Evolutionary conservation across 192 early-diverging fungal species (phyloP), one percentile per base, ranked within the genome.

Genomic region (Coemansia sp.): DNA sequence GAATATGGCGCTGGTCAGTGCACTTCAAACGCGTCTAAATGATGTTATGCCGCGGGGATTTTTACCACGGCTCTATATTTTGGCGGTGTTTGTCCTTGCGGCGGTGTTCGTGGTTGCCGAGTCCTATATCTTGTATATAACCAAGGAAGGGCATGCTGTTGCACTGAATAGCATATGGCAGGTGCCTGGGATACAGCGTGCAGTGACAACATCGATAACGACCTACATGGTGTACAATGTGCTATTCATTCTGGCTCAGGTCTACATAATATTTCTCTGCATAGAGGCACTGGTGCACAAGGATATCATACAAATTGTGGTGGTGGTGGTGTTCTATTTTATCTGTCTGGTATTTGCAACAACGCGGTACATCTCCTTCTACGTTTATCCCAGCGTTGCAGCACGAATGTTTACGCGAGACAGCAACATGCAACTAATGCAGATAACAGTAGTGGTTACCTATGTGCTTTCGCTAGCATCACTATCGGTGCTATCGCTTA

Each of bases 241-340:
- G 60, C 65, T 82, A 23, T 74, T 73, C 26, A 82, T 82, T 24
- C 41, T 71, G 8, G 71, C 80, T 9, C 74, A 82, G 56, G 58
- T 62, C 14, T 82, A 77, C 64, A 69, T 70, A 6, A 57, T 82
- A 26, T 65, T 71, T 32, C 64, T 82, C 22, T 76, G 74, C 41
- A 54, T 69, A 22, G 73, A 76, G 24, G 80, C 80, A 12, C 61
- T 70, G 14, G 64, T 61, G 7, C 60, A 70, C 61, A 47, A 73
- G 30, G 75, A 82, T 56, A 64, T 71, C 12, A 74, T 82, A 58
- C 80, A 82, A 58, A 62, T 76, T 27, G 65, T 82, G 10, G 80
- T 76, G 3, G 64, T 68, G 21, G 60, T 76, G 0, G 59, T 73
- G 47, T 76, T 82, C 41, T 77, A 82, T 54, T 70, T 76, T 51